Base-by-base conservation (phyloP, 768 basidiomycete species). In the button mushroom (Agaricus bisporus) region DNA sequence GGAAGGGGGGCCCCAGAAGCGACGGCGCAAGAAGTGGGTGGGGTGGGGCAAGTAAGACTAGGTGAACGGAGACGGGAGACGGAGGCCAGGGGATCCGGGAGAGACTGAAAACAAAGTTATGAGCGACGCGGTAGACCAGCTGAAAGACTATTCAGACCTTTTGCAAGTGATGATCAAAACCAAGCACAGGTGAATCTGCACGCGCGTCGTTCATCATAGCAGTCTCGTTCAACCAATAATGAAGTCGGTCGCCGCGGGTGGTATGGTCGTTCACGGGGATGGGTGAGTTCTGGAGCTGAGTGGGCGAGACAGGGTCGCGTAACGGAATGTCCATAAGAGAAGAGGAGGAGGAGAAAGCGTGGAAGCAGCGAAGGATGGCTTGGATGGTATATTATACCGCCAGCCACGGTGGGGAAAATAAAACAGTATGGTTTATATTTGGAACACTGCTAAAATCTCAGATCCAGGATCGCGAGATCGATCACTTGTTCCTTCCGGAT, bases 361-460 rank as follows among this genome's bases (percentile, higher is more conserved):
- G 48, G 48, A 49, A 49, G 49, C 25, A 10, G 39, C 12, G 17
- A 50, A 6, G 1, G 28, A 2, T 17, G 28, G 26, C 38, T 29
- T 41, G 49, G 22, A 17, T 14, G 37, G 49, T 41, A 41, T 50
- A 20, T 50, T 50, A 50, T 51, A 44, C 26, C 39, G 46, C 20
- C 46, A 29, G 39, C 17, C 14, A 18, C 45, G 25, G 28, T 22
- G 26, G 51, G 51, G 47, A 46, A 52, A 41, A 18, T 26, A 22
- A 38, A 53, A 46, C 25, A 25, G 44, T 22, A 39, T 20, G 35
- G 47, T 53, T 53, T 53, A 53, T 53, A 53, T 53, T 53, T 53
- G 39, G 45, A 36, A 6, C 32, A 22, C 28, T 14, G 11, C 20
- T 20, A 22, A 45, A 12, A 51, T 53, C 51, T 46, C 37, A 53